These are phyloP conservation scores for Penstemon barbatus DNA, from an alignment of 257 asterid species.

Conservation along the genomic window DNA sequence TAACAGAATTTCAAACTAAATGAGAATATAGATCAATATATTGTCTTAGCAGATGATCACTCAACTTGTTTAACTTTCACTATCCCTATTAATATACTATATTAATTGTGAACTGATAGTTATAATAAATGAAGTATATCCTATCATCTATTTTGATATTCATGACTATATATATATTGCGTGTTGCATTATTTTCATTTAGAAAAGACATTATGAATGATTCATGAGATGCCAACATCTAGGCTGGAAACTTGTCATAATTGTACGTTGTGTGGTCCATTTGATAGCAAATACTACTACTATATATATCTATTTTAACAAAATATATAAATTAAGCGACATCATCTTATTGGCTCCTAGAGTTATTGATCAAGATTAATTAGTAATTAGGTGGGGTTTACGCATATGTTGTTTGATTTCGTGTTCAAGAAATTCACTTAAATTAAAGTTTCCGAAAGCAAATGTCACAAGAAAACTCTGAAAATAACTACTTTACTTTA, in stretches of 20 bases:
- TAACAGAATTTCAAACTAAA: too few relatives aligned
- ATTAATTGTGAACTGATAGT: too few relatives aligned
- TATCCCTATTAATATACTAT: too few relatives aligned
- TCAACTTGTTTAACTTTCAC: too few relatives aligned
- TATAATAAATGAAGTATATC: too few relatives aligned
- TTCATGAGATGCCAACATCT: conserved; percentile 21
- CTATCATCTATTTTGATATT: too few relatives aligned
- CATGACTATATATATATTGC: too few relatives aligned
- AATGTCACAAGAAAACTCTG: background rate
- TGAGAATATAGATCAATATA: too few relatives aligned
- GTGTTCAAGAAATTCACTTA: background rate
- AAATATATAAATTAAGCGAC: background rate
- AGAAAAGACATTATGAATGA: conserved; percentile 1
- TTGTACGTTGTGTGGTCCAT: conserved; percentile 4
- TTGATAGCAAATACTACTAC: background rate
- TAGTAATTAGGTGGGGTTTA: background rate
- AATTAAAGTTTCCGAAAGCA: background rate
- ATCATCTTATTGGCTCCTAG: conserved; percentile 21
- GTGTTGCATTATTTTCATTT: conserved; percentile 25
- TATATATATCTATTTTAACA: too few relatives aligned
- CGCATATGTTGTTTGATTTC: background rate
- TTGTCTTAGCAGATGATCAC: too few relatives aligned
- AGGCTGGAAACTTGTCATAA: conserved; percentile 28
- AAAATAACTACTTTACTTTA: background rate
- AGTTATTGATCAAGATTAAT: background rate